A percentile compares a stretch with the other conserved stretches of the same genome.
Evolutionary conservation across 257 asterid species (phyloP).

Genomic region (Penstemon eatonii): DNA sequence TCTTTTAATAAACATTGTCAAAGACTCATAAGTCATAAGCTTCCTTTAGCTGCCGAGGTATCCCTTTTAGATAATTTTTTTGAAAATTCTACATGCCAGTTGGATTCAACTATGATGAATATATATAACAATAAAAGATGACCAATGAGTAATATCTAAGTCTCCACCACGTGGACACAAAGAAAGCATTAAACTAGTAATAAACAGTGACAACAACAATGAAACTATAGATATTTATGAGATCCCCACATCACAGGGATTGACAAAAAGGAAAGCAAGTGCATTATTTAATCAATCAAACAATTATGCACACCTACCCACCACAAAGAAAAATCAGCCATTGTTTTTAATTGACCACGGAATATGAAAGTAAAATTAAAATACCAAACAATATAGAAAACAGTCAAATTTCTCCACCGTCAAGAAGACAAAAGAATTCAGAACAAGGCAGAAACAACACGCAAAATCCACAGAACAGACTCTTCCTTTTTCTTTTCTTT

Average conservation of each 20-base stretch:
- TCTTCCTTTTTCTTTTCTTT: neutral
- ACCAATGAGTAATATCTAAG: conserved; percentile 28
- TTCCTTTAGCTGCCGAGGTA: neutral
- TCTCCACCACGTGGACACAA: conserved; percentile 28
- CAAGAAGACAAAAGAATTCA: conserved; percentile 1
- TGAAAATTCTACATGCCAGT: conserved; percentile 21
- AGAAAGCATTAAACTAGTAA: conserved; percentile 6
- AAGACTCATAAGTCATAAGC: neutral
- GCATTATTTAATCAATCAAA: conserved; percentile 28
- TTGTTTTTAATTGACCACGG: conserved; percentile 6
- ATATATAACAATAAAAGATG: conserved; percentile 19
- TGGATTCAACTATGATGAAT: conserved; percentile 19
- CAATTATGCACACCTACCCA: conserved; percentile 24
- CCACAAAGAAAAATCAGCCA: conserved; percentile 15
- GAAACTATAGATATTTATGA: conserved; percentile 33
- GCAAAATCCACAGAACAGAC: neutral
- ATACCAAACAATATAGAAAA: neutral
- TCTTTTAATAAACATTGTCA: neutral
- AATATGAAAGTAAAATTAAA: conserved; percentile 7
- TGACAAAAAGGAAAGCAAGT: conserved; percentile 25
- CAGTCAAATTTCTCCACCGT: conserved; percentile 1
- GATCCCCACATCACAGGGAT: conserved; percentile 30
- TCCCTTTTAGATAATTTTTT: neutral
- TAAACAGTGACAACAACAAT: conserved; percentile 18
- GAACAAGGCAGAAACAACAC: neutral